phyloP scores from a whole-genome alignment of 371 early-diverging fungal species.

The Mortierella sp. region DNA sequence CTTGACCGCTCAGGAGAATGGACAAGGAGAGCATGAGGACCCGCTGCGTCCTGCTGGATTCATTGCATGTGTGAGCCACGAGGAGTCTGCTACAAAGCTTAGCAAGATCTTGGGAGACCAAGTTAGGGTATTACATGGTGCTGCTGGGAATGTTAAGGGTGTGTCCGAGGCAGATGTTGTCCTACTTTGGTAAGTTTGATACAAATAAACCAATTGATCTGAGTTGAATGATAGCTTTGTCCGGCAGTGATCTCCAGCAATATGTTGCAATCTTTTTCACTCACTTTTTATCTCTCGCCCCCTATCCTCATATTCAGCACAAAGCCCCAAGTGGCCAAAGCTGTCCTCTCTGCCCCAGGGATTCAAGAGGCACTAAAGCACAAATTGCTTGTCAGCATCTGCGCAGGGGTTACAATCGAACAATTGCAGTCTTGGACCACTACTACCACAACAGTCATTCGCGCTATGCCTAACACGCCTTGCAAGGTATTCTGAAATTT shows the following conservation, averaged over 20 bases:
- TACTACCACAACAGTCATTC: slow-evolving; percentile 58
- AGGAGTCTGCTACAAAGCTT: slow-evolving; percentile 56
- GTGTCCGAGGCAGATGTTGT: slow-evolving; percentile 56
- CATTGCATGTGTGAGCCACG: slow-evolving; percentile 60
- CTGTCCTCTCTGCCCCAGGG: slow-evolving; percentile 56
- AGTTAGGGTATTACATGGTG: slow-evolving; percentile 46
- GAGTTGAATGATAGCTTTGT: neutral
- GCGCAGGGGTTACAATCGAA: slow-evolving; percentile 62
- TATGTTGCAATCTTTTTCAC: neutral
- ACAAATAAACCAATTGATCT: neutral
- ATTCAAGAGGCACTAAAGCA: slow-evolving; percentile 56
- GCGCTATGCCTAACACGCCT: slow-evolving; percentile 70
- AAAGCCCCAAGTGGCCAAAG: slow-evolving; percentile 63
- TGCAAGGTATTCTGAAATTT: slow-evolving; percentile 55
- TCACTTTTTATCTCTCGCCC: neutral
- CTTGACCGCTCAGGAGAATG: neutral
- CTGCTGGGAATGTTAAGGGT: slow-evolving; percentile 54
- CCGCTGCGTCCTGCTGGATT: slow-evolving; percentile 51
- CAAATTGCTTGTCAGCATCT: slow-evolving; percentile 62
- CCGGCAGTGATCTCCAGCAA: neutral
- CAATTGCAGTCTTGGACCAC: slow-evolving; percentile 62
- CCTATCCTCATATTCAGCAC: slow-evolving; percentile 23
- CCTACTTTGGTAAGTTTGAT: slow-evolving; percentile 58
- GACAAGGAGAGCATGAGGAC: slow-evolving; percentile 14
- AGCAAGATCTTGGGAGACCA: slow-evolving; percentile 35